These are phyloP conservation scores for Podospora anserina DNA, from an alignment of 495 filamentous ascomycete species.

Conservation along the genomic window DNA sequence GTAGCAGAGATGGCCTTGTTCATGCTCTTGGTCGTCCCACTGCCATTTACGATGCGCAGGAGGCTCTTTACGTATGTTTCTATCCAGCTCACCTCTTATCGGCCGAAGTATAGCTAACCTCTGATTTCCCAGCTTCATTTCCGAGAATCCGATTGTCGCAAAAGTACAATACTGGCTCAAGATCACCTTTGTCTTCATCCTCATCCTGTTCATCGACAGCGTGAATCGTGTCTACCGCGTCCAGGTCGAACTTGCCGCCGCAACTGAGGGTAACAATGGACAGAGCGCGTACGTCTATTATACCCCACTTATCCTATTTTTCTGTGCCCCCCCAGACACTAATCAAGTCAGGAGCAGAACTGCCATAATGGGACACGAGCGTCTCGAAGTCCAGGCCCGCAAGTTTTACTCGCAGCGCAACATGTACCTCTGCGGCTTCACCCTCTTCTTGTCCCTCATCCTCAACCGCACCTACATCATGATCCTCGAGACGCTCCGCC, in stretches of 20 bases:
- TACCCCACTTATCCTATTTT: slow-evolving; percentile 5
- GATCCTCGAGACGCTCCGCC: slow-evolving; percentile 90
- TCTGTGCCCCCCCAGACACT: slow-evolving; percentile 15
- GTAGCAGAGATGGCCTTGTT: slow-evolving; percentile 93
- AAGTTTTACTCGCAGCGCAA: slow-evolving; percentile 99
- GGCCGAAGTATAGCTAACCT: slow-evolving; percentile 1
- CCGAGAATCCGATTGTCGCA: slow-evolving; percentile 67
- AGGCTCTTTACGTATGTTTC: slow-evolving; percentile 78
- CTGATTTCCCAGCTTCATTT: slow-evolving; percentile 55
- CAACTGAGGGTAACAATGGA: slow-evolving; percentile 44
- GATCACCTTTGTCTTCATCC: slow-evolving; percentile 98
- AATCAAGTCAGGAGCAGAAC: slow-evolving; percentile 40
- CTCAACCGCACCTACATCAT: slow-evolving; percentile 98
- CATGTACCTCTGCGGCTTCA: slow-evolving; percentile 99
- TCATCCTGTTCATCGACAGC: slow-evolving; percentile 97
- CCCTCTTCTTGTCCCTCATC: slow-evolving; percentile 95
- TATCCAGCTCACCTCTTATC: background rate
- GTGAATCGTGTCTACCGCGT: slow-evolving; percentile 98
- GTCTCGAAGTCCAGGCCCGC: slow-evolving; percentile 96
- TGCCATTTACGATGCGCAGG: slow-evolving; percentile 81
- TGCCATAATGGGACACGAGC: slow-evolving; percentile 79
- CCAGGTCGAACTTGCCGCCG: slow-evolving; percentile 73
- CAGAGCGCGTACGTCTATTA: slow-evolving; percentile 28
- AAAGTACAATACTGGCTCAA: slow-evolving; percentile 56
- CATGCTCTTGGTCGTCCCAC: slow-evolving; percentile 83